Percentiles rank a stretch among this genome's conserved stretches.
Evolutionary conservation across 2,329 filamentous ascomycete species (phyloP).

Genomic region (Verticillium tricorpus): DNA sequence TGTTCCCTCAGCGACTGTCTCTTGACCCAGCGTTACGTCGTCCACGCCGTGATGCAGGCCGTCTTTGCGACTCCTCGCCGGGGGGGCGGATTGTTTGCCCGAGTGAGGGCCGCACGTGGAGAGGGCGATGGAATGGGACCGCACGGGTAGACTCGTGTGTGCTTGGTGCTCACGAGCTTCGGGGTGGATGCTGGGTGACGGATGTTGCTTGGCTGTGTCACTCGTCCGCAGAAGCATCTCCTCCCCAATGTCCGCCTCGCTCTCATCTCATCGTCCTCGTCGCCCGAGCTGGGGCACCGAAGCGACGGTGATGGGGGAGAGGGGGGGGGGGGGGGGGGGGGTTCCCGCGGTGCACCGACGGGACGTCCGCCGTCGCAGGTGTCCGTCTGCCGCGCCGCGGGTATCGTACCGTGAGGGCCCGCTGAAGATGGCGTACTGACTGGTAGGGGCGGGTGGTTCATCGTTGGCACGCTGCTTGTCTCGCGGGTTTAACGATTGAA

Average conservation of each 20-base stretch:
- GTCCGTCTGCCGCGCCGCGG: no score
- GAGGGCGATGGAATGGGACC: not conserved
- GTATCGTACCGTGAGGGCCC: not conserved
- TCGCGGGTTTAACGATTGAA: not conserved
- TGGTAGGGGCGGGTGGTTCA: no score
- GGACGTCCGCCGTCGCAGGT: not conserved
- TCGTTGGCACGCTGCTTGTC: not conserved
- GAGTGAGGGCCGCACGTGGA: not conserved
- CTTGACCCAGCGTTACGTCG: no score
- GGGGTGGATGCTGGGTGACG: no score
- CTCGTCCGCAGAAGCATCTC: no score
- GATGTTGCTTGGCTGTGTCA: no score
- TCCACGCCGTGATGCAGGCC: no score
- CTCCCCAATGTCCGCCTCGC: no score
- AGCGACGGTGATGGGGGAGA: not conserved
- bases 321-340: no score
- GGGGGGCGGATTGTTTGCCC: not conserved
- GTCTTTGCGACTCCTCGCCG: no score
- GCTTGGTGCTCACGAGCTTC: no score
- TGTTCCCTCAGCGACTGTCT: no score
- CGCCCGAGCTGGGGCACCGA: not conserved
- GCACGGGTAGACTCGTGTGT: not conserved
- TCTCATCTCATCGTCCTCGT: not conserved
- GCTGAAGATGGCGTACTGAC: not conserved
- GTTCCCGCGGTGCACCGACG: not conserved